These are phyloP conservation scores for Dendrobium catenatum DNA, from an alignment of 106 monocot genomes.

Conservation along the genomic window DNA sequence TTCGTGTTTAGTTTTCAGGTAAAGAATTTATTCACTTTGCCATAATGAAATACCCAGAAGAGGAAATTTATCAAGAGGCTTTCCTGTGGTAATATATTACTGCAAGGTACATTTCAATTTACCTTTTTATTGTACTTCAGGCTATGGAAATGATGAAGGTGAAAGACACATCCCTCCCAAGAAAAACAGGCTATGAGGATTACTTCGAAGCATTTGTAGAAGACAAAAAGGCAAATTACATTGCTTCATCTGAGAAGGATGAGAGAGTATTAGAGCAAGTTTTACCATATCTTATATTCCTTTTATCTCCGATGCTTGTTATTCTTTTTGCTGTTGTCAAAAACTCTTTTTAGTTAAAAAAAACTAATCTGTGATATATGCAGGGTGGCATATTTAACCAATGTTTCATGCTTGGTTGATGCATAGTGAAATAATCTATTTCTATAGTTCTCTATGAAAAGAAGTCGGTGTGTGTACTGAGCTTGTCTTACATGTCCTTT, in stretches of 20 bases:
- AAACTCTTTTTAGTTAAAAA: conserved; percentile 32
- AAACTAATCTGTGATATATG: background rate
- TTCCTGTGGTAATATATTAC: background rate
- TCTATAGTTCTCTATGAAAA: background rate
- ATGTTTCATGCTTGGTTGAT: background rate
- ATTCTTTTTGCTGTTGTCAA: conserved; percentile 40
- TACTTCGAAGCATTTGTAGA: conserved; percentile 82
- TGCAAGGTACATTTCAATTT: background rate
- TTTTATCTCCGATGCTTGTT: conserved; percentile 64
- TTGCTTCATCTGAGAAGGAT: conserved; percentile 22
- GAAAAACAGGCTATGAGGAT: conserved; percentile 68
- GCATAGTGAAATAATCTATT: background rate
- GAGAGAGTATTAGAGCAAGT: conserved; percentile 33
- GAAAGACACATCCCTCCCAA: conserved; percentile 16
- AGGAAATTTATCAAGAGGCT: background rate
- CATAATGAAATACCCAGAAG: background rate
- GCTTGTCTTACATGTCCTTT: too few relatives aligned
- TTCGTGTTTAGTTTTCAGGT: conserved; percentile 89
- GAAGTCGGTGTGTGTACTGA: background rate
- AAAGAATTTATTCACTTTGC: background rate
- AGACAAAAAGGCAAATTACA: conserved; percentile 37
- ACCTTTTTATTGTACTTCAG: conserved; percentile 20
- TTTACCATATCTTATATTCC: conserved; percentile 75
- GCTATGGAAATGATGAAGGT: conserved; percentile 95
- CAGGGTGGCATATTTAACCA: background rate